Evolutionary conservation across 331 rosid genomes (phyloP).

Genomic region (Pyrus hybrid): DNA sequence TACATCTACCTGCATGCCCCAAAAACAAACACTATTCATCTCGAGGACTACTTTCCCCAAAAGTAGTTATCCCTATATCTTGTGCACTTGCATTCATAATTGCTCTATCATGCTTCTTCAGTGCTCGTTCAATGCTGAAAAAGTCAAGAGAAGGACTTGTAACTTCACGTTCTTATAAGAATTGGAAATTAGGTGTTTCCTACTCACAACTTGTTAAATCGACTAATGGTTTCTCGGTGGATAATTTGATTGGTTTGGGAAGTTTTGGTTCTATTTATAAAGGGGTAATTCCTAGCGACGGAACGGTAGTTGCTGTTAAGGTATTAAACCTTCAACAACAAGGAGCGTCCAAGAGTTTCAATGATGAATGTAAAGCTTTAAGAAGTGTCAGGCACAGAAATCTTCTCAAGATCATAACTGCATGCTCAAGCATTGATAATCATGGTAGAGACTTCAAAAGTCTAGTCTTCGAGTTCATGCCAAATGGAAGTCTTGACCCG

Average conservation of each 20-base stretch:
- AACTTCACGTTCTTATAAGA: neutral
- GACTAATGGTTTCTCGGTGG: neutral
- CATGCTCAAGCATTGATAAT: constrained; percentile 22
- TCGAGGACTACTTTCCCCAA: neutral
- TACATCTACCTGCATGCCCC: neutral
- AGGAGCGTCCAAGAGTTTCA: constrained; percentile 43
- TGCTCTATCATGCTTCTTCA: neutral
- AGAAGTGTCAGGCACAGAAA: constrained; percentile 33
- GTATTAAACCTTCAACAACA: constrained; percentile 34
- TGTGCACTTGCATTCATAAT: neutral
- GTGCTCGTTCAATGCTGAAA: neutral
- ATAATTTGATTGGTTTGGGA: neutral
- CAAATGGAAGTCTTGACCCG: constrained; percentile 31
- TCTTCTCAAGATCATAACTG: constrained; percentile 37
- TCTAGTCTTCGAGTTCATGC: constrained; percentile 41
- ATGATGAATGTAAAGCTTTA: constrained; percentile 36
- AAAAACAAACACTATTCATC: neutral
- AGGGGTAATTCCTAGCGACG: neutral
- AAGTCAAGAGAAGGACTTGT: neutral
- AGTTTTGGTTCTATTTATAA: neutral
- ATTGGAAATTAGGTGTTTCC: too few relatives aligned
- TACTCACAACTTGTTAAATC: neutral
- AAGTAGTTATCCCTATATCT: neutral
- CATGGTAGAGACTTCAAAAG: constrained; percentile 53
- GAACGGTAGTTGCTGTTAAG: constrained; percentile 10